Conservation (phyloP, 83 land plant species). For the Diphasiastrum complanatum region DNA sequence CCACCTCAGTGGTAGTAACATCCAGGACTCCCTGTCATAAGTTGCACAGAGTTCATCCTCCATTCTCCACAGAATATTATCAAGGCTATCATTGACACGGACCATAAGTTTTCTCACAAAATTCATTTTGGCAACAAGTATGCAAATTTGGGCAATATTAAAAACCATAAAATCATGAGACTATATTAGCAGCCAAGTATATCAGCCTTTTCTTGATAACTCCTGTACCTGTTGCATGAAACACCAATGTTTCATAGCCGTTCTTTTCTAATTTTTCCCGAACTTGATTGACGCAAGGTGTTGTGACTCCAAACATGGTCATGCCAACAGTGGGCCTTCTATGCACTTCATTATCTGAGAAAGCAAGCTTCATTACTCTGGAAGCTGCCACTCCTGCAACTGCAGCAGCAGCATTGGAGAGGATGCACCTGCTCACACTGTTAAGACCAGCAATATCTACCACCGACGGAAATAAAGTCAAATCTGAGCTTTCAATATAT, state of each 20-base stretch:
- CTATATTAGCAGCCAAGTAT: no score
- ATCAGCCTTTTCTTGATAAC: no score
- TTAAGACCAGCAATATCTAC: constrained; percentile 90
- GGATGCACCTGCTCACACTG: constrained; percentile 54
- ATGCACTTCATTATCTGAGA: constrained; percentile 14
- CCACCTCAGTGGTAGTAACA: constrained; percentile 94
- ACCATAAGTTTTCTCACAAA: constrained; percentile 98
- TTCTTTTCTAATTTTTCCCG: constrained; percentile 51
- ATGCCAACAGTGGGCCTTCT: constrained; percentile 70
- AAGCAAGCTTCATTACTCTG: constrained; percentile 1
- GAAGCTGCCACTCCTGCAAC: constrained; percentile 77
- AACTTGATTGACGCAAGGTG: constrained; percentile 82
- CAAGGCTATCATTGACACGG: constrained; percentile 43
- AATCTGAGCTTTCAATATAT: no score
- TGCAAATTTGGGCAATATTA: no score
- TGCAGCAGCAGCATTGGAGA: constrained; percentile 84
- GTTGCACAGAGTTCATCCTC: not conserved
- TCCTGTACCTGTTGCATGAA: constrained; percentile 99
- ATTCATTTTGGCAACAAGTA: no score
- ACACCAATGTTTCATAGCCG: constrained; percentile 85
- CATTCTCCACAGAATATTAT: no score
- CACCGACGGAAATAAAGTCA: no score
- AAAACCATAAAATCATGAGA: no score
- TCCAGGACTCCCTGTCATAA: constrained; percentile 74
- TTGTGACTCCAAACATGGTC: constrained; percentile 99